Conservation (phyloP, 495 filamentous ascomycete species). For the Mytilinidion resinicola region DNA sequence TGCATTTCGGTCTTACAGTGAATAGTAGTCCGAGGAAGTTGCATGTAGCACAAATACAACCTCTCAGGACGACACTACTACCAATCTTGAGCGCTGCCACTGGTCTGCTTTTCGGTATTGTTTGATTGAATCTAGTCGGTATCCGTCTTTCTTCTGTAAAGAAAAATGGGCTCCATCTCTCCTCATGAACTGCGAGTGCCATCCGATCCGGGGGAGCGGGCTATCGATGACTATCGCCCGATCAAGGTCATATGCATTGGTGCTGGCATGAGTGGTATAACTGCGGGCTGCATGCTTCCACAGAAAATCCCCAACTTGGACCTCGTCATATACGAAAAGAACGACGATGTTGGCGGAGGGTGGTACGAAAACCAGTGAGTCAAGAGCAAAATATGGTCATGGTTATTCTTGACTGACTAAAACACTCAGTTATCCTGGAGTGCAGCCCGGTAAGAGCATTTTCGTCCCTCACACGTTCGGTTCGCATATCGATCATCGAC, state of each 20-base stretch:
- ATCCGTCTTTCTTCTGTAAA: no score
- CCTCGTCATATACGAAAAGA: slow-evolving; percentile 37
- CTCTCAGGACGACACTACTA: no score
- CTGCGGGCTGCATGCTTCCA: background rate
- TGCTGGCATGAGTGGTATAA: background rate
- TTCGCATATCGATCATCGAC: background rate
- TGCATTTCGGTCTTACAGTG: no score
- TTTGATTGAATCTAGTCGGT: no score
- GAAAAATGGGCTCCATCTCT: background rate
- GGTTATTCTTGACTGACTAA: background rate
- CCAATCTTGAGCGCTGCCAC: no score
- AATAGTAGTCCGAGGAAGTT: no score
- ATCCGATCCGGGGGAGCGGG: background rate
- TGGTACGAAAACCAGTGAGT: slow-evolving; percentile 37
- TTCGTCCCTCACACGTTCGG: background rate
- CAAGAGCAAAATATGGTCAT: no score
- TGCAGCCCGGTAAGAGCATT: background rate
- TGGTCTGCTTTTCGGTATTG: no score
- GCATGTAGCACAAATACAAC: no score
- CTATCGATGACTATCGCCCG: background rate
- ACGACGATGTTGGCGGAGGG: slow-evolving; percentile 37
- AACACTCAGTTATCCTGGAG: slow-evolving; percentile 5
- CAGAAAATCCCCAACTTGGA: background rate
- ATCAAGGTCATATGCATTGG: background rate
- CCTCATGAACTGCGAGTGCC: background rate